These are phyloP conservation scores for Eucalyptus guilfoylei DNA, from an alignment of 345 rosid genomes.

Conservation along the genomic window DNA sequence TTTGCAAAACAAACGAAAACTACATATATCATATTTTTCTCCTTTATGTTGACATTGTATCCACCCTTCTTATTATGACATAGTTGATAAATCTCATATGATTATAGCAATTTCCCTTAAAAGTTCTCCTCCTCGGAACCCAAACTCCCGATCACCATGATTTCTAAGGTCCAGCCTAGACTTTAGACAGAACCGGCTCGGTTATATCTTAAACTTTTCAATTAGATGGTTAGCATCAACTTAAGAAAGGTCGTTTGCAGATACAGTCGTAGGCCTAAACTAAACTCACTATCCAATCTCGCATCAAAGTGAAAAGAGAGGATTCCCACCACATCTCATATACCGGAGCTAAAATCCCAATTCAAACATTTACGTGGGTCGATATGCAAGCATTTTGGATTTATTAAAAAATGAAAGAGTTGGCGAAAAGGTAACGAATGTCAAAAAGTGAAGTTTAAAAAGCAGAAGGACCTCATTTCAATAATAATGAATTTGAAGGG, in stretches of 20 bases:
- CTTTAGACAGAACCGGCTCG: rapidly evolving
- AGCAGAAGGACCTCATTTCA: background rate
- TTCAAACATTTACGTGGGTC: background rate
- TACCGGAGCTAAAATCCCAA: background rate
- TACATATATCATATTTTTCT: background rate
- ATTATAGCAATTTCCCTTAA: background rate
- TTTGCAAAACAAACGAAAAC: rapidly evolving
- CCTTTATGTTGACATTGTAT: background rate
- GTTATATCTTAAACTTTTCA: no score
- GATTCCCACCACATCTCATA: background rate
- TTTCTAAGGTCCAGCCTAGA: background rate
- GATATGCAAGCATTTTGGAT: background rate
- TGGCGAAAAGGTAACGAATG: background rate
- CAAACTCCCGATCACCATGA: background rate
- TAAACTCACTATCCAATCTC: no score
- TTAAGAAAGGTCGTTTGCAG: rapidly evolving
- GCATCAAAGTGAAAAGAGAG: no score
- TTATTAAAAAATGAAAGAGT: background rate
- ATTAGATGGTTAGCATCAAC: rapidly evolving
- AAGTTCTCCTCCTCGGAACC: rapidly evolving
- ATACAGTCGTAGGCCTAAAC: rapidly evolving
- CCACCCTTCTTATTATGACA: background rate
- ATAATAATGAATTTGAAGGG: background rate
- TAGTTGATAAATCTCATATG: background rate
- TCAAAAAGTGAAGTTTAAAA: background rate